phyloP scores from a whole-genome alignment of 768 basidiomycete genomes.

The Xanthoconium purpureum region DNA sequence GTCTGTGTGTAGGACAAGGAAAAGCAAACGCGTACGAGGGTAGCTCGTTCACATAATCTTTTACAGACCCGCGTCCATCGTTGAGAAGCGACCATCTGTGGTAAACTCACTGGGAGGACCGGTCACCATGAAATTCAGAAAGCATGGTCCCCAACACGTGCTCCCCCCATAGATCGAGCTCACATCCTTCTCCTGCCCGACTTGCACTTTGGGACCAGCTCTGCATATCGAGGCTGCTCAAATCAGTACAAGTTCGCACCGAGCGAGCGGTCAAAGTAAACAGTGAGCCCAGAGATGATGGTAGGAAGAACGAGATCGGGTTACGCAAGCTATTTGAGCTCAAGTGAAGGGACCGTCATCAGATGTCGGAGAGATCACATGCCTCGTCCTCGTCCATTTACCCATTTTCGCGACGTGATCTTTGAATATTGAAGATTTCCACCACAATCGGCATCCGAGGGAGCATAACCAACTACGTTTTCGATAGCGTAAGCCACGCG shows the following conservation, averaged over 20 bases:
- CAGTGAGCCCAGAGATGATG: conserved; percentile 77
- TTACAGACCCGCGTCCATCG: conserved; percentile 82
- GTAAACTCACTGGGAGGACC: conserved; percentile 72
- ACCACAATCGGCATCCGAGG: conserved; percentile 79
- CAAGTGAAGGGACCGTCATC: not conserved
- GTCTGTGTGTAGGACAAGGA: too few species aligned
- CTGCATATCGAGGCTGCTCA: conserved; percentile 90
- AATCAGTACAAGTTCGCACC: conserved; percentile 92
- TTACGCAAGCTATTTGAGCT: conserved; percentile 54
- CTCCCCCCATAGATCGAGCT: conserved; percentile 89
- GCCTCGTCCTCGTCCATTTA: conserved; percentile 50
- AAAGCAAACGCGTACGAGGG: conserved; percentile 54
- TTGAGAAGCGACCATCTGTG: conserved; percentile 85
- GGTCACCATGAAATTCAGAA: not conserved
- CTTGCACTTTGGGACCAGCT: conserved; percentile 68
- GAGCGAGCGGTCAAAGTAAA: conserved; percentile 92
- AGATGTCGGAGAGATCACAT: conserved; percentile 18
- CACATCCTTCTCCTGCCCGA: conserved; percentile 78
- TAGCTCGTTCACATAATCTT: conserved; percentile 89
- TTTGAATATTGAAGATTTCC: conserved; percentile 75
- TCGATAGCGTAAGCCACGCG: not conserved
- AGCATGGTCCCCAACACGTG: conserved; percentile 57
- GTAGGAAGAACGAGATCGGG: conserved; percentile 72
- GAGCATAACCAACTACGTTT: conserved; percentile 72
- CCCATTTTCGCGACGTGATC: conserved; percentile 50